Base-by-base conservation (phyloP, 441 rosid species). In the Erodium chrysanthum region DNA sequence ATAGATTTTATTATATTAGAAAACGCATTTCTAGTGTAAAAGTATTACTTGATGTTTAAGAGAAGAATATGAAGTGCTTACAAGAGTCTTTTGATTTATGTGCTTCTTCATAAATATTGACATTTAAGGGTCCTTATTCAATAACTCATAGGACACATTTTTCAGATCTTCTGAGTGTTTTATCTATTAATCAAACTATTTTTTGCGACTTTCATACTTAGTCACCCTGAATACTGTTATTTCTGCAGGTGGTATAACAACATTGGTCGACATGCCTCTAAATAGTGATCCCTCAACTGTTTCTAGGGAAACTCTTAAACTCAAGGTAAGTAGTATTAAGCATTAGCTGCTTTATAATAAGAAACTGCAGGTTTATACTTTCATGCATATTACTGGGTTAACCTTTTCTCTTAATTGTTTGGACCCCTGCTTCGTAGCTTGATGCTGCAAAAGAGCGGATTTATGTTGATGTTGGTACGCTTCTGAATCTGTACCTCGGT, bases 261-360 rank as follows among this genome's bases (percentile, higher is more conserved):
- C 92, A 12, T 73, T 94, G 75, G 75, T 94, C 56, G 99, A 89
- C 81, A 94, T 94, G 99, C 97, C 99, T 12, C 81, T 94, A 12
- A 94, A 91, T 61, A 89, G 81, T 72, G 74, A 52, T 48, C 99
- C 99, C 33, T 85, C 96, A 8, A 91, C 99, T 66, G 78, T 87
- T 73, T 91, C 96, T 5, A 69, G 83, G 40, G 96, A 89, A 77
- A 85, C 88, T 74, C 84, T 91, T 71, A 83, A 82, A 66, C 91
- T 89, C 76, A 89, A 94, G 94, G 96, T 86, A 74, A 1, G 66
- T 73, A 40, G 8, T 54, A 25, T 66, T 17, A 62, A 44, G 23
- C 69, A 44, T 8, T 4, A 11, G 29, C 0, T 37, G 8, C 18
- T 50, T 50, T 17, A 50, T 15, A 4, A 3, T 50, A 50, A 15